Conservation (phyloP, 331 rosid genomes). For the Quercus tomentella region DNA sequence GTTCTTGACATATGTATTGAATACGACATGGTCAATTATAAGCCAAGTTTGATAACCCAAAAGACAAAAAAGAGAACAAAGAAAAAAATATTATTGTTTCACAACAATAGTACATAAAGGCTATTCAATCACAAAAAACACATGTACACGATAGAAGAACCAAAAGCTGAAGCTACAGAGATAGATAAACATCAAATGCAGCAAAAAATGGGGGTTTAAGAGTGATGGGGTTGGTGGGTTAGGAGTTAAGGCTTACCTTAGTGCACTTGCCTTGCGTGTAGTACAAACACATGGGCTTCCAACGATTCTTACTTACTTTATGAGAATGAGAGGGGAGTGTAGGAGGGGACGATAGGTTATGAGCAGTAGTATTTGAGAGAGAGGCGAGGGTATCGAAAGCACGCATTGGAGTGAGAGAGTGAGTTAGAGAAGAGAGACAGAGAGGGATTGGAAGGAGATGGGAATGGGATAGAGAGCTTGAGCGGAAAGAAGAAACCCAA, state of each 20-base stretch:
- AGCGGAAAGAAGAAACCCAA: conserved; percentile 22
- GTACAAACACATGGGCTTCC: conserved; percentile 80
- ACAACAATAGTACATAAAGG: background rate
- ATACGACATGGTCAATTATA: no score
- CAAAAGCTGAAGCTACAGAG: background rate
- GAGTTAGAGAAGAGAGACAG: conserved; percentile 7
- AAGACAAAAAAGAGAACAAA: background rate
- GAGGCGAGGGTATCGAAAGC: conserved; percentile 36
- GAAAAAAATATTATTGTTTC: background rate
- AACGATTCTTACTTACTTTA: conserved; percentile 25
- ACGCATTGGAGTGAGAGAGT: conserved; percentile 21
- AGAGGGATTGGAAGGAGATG: conserved; percentile 15
- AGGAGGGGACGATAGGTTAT: conserved; percentile 18
- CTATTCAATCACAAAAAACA: background rate
- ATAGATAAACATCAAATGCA: background rate
- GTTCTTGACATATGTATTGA: no score
- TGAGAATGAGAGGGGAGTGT: conserved; percentile 12
- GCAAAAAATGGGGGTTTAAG: background rate
- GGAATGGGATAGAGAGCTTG: conserved; percentile 22
- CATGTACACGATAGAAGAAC: background rate
- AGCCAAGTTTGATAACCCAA: no score
- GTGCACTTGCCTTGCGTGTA: conserved; percentile 84
- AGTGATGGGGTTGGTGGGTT: conserved; percentile 2
- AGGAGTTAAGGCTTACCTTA: conserved; percentile 34
- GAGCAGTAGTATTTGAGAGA: conserved; percentile 28